Evolutionary conservation across 2,329 filamentous ascomycete genomes (phyloP), one percentile per base, ranked within the genome.

Genomic region (Tolypocladium capitatum): DNA sequence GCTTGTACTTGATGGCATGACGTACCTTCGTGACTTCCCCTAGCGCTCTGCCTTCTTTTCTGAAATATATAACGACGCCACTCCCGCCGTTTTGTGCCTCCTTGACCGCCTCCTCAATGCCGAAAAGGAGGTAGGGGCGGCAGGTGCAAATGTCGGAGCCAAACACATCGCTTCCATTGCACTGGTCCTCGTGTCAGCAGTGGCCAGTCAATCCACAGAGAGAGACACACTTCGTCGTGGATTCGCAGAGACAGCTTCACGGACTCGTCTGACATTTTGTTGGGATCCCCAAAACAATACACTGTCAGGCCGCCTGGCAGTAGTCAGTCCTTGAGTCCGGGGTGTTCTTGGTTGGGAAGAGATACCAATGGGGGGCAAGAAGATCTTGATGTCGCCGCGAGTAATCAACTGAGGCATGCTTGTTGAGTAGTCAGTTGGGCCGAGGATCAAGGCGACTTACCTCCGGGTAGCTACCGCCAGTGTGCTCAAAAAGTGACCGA

Each of bases 131-230:
- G 63, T 97, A 97, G 16, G 92, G 92, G 48, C 87, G 79, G 67
- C 91, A 97, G 11, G 92, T 97, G 70, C 92, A 97, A 60, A 97
- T 98, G 63, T 98, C 92, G 20, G 89, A 95, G 51, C 91, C 89
- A 64, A 97, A 98, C 40, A 97, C 92, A 67, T 98, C 92, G 63
- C 86, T 94, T 49, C 92, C 92, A 61, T 97, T 97, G 68, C 92
- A 97, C 72, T 78, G 49, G 18, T 35, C 49, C 47, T 18, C 42
- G 46, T 55, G 46, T 55, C 42, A 57, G 52, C 46, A 46, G 11
- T 35, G 27, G n/a, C 27, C 24, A 34, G n/a, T 34, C 13, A 16
- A 28, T 24, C 28, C 9, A 10, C 5, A 18, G 32, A 14, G 9
- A 2, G 4, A n/a, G 11, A 14, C 64, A 54, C 61, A 76, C 75